phyloP scores from a whole-genome alignment of 352 stramenopile genomes.

The Phytophthora quininea region DNA sequence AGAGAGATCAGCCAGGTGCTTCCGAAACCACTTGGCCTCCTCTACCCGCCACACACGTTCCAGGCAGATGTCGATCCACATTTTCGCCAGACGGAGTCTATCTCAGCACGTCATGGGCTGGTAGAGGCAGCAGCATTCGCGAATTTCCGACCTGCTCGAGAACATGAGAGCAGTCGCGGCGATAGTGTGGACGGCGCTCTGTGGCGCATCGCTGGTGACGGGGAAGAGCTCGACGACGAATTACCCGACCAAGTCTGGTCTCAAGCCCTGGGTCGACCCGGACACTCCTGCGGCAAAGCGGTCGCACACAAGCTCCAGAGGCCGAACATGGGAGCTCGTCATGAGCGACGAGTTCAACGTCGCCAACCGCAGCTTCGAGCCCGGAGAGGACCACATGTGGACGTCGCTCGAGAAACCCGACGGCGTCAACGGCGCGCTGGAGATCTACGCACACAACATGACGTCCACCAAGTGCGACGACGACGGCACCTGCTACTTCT shows the following conservation, averaged over 20 bases:
- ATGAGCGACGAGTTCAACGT: conserved; percentile 97
- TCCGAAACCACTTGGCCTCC: neutral
- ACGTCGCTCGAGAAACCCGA: conserved; percentile 95
- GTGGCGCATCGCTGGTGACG: neutral
- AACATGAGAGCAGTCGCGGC: neutral
- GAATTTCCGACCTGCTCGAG: neutral
- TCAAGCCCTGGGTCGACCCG: conserved; percentile 61
- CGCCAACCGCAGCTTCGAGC: conserved; percentile 85
- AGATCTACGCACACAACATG: conserved; percentile 91
- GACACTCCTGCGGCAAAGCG: conserved; percentile 45
- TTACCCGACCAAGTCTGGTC: conserved; percentile 42
- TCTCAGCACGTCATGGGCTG: neutral
- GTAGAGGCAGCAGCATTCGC: neutral
- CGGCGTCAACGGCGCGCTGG: conserved; percentile 88
- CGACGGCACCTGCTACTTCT: conserved; percentile 56
- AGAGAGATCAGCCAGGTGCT: neutral
- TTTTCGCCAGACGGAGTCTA: conserved; percentile 4
- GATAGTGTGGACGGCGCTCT: conserved; percentile 1
- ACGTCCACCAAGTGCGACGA: conserved; percentile 54
- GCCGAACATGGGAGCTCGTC: conserved; percentile 62
- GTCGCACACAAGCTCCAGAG: conserved; percentile 53
- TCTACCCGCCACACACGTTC: conserved; percentile 8
- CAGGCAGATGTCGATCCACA: conserved; percentile 21
- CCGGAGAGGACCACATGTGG: conserved; percentile 95
- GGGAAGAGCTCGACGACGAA: conserved; percentile 21